phyloP scores from a whole-genome alignment of 768 basidiomycete species.

The Tricholoma bakamatsutake region DNA sequence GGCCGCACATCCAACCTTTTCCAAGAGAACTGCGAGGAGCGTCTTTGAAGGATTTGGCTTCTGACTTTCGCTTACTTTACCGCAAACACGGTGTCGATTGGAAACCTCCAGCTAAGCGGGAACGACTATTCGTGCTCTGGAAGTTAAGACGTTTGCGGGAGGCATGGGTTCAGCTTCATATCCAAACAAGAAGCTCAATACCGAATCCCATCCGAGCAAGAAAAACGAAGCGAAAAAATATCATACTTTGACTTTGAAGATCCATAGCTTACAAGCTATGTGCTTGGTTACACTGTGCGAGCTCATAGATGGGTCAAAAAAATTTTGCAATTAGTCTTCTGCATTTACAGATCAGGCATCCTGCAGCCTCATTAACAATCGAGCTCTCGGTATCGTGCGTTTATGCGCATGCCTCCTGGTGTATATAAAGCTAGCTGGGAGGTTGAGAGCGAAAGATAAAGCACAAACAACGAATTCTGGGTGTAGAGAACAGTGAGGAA shows the following conservation, averaged over 20 bases:
- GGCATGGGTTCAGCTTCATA: slow-evolving; percentile 1
- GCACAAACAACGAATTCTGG: background rate
- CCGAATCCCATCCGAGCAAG: background rate
- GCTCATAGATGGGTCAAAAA: background rate
- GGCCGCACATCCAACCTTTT: slow-evolving; percentile 60
- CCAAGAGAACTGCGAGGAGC: slow-evolving; percentile 41
- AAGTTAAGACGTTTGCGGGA: slow-evolving; percentile 23
- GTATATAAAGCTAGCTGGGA: background rate
- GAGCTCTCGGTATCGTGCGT: background rate
- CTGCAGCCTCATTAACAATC: background rate
- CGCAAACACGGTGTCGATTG: slow-evolving; percentile 5
- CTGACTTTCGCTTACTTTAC: slow-evolving; percentile 41
- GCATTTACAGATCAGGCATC: background rate
- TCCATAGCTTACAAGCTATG: background rate
- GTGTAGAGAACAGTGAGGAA: background rate
- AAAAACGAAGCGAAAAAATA: background rate
- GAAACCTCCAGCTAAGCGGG: slow-evolving; percentile 22
- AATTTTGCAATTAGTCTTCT: background rate
- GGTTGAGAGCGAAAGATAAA: background rate
- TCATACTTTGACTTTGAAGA: background rate
- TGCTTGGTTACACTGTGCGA: background rate
- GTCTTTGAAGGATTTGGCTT: slow-evolving; percentile 40
- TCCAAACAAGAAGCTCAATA: background rate
- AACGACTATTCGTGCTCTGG: slow-evolving; percentile 31
- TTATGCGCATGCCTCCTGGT: background rate